Evolutionary conservation across 192 early-diverging fungal genomes (phyloP).

Genomic region (Tieghemiomyces parasiticus): DNA sequence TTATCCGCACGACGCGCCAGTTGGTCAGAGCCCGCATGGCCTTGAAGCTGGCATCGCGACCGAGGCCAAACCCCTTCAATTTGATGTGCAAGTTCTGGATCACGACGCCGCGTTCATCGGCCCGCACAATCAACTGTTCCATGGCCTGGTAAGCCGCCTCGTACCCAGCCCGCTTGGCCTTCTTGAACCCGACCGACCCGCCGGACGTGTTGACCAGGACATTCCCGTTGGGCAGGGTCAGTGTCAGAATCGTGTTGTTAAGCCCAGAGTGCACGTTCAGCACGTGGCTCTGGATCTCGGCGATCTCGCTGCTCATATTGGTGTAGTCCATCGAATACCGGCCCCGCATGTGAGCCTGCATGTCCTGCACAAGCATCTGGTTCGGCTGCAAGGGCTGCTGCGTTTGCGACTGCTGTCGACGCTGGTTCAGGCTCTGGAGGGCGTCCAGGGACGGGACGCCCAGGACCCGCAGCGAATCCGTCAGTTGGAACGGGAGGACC

Average conservation of each 20-base stretch:
- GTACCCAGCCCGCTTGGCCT: slow-evolving; percentile 70
- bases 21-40: slow-evolving; percentile 54
- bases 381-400: no score
- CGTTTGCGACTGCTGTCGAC: no score
- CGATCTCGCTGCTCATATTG: no score
- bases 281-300: slow-evolving; percentile 19
- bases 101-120: slow-evolving; percentile 46
- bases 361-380: no score
- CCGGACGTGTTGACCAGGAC: slow-evolving; percentile 59
- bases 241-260: slow-evolving; percentile 83
- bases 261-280: slow-evolving; percentile 38
- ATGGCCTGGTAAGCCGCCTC: slow-evolving; percentile 90
- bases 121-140: slow-evolving; percentile 46
- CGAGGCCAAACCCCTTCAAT: slow-evolving; percentile 83
- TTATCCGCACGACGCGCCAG: slow-evolving; percentile 62
- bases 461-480: no score
- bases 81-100: slow-evolving; percentile 54
- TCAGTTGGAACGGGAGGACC: no score
- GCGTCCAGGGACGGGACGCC: no score
- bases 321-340: no score
- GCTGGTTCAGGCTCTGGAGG: no score
- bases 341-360: no score
- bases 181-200: slow-evolving; percentile 74
- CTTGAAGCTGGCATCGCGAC: slow-evolving; percentile 81
- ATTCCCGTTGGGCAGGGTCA: slow-evolving; percentile 55